Conservation (phyloP, 331 rosid species). For the Rosa hybrid region DNA sequence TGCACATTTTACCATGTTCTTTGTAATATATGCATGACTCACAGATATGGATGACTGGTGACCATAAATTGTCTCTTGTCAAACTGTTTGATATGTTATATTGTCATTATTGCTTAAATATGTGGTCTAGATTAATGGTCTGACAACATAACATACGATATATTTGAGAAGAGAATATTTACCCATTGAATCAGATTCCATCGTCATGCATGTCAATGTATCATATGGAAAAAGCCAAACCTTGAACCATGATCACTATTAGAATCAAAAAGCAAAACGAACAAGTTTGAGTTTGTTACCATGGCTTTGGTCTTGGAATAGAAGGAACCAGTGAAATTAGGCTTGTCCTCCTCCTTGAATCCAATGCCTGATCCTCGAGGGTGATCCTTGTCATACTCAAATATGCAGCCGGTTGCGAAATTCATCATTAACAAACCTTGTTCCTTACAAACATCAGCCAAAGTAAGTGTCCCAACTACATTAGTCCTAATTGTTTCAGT, state of each 20-base stretch:
- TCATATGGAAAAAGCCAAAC: neutral
- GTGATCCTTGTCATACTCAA: slow-evolving; percentile 61
- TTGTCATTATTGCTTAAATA: neutral
- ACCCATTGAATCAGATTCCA: neutral
- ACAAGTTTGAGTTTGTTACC: slow-evolving; percentile 41
- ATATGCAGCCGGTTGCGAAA: slow-evolving; percentile 77
- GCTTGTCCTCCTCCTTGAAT: slow-evolving; percentile 67
- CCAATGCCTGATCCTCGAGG: slow-evolving; percentile 61
- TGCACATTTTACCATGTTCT: slow-evolving; percentile 18
- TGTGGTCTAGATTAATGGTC: neutral
- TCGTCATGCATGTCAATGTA: neutral
- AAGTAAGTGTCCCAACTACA: slow-evolving; percentile 53
- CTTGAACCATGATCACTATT: neutral
- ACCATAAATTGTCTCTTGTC: neutral
- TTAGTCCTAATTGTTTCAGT: slow-evolving; percentile 59
- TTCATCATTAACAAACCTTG: slow-evolving; percentile 52
- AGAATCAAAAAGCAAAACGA: neutral
- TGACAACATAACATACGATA: neutral
- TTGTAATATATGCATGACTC: neutral
- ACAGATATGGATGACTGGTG: too few species aligned
- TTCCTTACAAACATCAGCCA: slow-evolving; percentile 69
- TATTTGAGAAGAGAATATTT: neutral
- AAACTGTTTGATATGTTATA: neutral
- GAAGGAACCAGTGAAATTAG: slow-evolving; percentile 61
- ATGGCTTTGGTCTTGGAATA: slow-evolving; percentile 73